Percentiles rank a stretch among this genome's conserved stretches.
phyloP scores from a whole-genome alignment of 768 basidiomycete species.

The Cystoderma amianthinum region DNA sequence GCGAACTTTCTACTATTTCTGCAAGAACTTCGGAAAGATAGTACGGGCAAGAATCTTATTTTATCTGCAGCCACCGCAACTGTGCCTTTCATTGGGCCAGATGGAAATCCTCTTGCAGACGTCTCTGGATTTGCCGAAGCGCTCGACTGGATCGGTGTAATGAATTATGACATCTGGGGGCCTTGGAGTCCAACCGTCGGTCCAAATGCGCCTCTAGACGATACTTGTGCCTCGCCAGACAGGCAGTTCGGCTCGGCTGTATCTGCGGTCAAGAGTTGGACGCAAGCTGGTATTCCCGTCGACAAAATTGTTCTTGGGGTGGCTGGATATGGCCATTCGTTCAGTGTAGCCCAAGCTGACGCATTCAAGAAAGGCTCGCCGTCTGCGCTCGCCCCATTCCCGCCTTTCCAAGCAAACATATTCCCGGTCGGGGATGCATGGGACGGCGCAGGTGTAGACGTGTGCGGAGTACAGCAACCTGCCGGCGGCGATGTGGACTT shows the following conservation, averaged over 20 bases:
- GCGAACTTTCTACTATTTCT: constrained; percentile 23
- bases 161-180: constrained; percentile 73
- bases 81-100: constrained; percentile 30
- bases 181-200: constrained; percentile 62
- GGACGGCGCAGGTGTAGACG: constrained; percentile 46
- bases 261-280: constrained; percentile 70
- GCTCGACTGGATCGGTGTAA: constrained; percentile 46
- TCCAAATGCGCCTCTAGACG: constrained; percentile 84
- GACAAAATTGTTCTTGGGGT: constrained; percentile 73
- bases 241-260: constrained; percentile 70
- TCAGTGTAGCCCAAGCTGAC: constrained; percentile 34
- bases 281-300: constrained; percentile 66
- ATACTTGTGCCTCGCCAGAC: constrained; percentile 58
- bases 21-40: constrained; percentile 54
- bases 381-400: constrained; percentile 36
- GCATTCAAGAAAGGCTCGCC: constrained; percentile 37
- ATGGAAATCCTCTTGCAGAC: constrained; percentile 53
- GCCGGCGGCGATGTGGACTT: constrained; percentile 55
- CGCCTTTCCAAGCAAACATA: constrained; percentile 42
- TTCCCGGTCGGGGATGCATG: constrained; percentile 58
- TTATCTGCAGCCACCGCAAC: constrained; percentile 42
- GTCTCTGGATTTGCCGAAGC: constrained; percentile 69
- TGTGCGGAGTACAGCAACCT: constrained; percentile 44
- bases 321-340: constrained; percentile 79
- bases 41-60: constrained; percentile 47